A percentile compares a stretch with the other conserved stretches of the same genome.
Conservation (phyloP, 2,329 filamentous ascomycete species). For the Colletotrichum siamense region DNA sequence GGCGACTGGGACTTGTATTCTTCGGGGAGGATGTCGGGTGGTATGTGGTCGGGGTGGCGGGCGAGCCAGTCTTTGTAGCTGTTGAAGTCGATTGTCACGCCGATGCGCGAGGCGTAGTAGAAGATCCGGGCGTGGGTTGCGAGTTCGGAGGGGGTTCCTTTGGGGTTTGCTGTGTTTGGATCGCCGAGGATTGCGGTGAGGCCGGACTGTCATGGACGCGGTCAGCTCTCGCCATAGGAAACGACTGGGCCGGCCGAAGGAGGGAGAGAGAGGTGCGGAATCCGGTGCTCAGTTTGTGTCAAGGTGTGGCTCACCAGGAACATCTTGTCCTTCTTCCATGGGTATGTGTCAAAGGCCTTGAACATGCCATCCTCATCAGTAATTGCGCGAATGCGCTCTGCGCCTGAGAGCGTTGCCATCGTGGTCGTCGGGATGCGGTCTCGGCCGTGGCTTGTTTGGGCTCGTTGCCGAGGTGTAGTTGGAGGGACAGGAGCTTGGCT, state of each 20-base stretch:
- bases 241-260: background rate
- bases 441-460: background rate
- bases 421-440: background rate
- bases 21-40: constrained; percentile 41
- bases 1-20: constrained; percentile 27
- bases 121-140: constrained; percentile 71
- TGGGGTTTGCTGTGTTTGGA: constrained; percentile 44
- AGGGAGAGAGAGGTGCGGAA: background rate
- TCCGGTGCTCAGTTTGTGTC: background rate
- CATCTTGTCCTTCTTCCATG: constrained; percentile 70
- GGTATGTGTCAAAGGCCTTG: constrained; percentile 67
- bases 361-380: constrained; percentile 53
- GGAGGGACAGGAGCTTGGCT: background rate
- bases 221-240: background rate
- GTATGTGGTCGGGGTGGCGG: constrained; percentile 33
- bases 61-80: constrained; percentile 71
- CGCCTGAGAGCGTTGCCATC: constrained; percentile 30
- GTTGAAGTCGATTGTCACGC: constrained; percentile 66
- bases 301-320: constrained; percentile 60
- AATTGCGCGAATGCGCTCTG: constrained; percentile 44
- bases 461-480: background rate
- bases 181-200: constrained; percentile 69
- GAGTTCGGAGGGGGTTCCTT: constrained; percentile 60
- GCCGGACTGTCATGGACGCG: constrained; percentile 53
- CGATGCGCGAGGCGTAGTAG: constrained; percentile 63